Conservation (phyloP, 1,284 basidiomycete species). For the Fomitopsis betulina region DNA sequence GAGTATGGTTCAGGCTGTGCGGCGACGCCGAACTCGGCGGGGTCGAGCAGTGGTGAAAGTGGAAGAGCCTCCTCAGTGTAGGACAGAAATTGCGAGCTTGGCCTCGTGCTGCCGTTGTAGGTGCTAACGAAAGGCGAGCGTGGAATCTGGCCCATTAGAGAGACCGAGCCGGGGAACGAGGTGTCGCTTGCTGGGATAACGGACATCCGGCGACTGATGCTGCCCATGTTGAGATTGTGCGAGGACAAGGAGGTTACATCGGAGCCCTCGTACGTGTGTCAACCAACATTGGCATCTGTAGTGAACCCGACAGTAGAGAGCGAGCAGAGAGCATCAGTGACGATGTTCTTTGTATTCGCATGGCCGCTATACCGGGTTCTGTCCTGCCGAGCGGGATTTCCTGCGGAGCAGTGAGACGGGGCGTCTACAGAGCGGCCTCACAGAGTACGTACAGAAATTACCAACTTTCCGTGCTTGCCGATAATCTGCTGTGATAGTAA, state of each 20-base stretch:
- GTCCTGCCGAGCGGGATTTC: constrained; percentile 82
- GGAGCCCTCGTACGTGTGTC: not conserved
- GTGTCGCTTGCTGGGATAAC: not conserved
- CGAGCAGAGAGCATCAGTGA: constrained; percentile 59
- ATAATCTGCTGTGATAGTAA: constrained; percentile 49
- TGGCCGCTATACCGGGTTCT: constrained; percentile 79
- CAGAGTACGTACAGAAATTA: constrained; percentile 49
- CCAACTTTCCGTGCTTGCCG: constrained; percentile 76
- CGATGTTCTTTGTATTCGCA: constrained; percentile 53
- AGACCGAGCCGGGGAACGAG: not conserved
- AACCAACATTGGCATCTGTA: constrained; percentile 29
- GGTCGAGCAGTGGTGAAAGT: constrained; percentile 5
- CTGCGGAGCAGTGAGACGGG: constrained; percentile 27
- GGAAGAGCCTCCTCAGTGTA: not conserved
- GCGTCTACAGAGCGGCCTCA: constrained; percentile 4
- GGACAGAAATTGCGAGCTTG: constrained; percentile 5
- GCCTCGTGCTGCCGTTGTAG: constrained; percentile 6
- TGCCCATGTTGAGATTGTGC: constrained; percentile 5
- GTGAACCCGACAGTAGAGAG: constrained; percentile 54
- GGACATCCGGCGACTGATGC: constrained; percentile 1
- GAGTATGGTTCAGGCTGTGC: constrained; percentile 11
- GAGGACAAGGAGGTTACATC: constrained; percentile 8
- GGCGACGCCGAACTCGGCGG: constrained; percentile 24
- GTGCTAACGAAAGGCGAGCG: constrained; percentile 3
- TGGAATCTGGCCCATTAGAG: not conserved